Evolutionary conservation across 2,329 filamentous ascomycete species (phyloP).

Genomic region (Knufia petricola): DNA sequence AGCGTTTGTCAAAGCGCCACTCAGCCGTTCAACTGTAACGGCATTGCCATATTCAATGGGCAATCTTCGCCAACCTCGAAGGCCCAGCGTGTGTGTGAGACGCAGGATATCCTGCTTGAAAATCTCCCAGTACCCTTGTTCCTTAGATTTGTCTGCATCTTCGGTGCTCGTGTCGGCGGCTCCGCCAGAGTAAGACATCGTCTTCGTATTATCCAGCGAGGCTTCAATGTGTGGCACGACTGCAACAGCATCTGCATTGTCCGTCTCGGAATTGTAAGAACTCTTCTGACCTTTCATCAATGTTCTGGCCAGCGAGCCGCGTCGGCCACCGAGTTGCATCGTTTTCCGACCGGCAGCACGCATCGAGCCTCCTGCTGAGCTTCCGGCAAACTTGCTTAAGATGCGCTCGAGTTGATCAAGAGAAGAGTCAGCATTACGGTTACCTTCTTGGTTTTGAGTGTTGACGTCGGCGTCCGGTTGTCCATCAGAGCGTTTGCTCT

Average conservation of each 20-base stretch:
- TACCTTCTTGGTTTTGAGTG: neutral
- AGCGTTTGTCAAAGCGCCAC: constrained; percentile 89
- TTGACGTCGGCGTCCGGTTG: constrained; percentile 13
- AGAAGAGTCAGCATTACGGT: constrained; percentile 40
- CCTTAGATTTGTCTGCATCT: constrained; percentile 49
- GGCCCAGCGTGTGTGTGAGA: constrained; percentile 72
- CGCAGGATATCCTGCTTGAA: constrained; percentile 93
- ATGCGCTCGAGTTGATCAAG: constrained; percentile 76
- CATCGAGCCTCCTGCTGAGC: constrained; percentile 24
- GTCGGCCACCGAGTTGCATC: neutral
- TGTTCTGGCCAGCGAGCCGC: constrained; percentile 35
- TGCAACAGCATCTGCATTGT: constrained; percentile 66
- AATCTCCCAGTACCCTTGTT: constrained; percentile 65
- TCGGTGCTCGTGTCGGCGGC: constrained; percentile 37
- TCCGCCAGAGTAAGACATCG: constrained; percentile 63
- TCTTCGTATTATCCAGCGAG: constrained; percentile 80
- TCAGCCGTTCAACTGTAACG: constrained; percentile 44
- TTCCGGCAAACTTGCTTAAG: constrained; percentile 32
- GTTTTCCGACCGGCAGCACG: neutral
- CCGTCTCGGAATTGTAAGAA: constrained; percentile 68
- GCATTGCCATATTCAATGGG: constrained; percentile 40
- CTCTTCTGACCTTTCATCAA: constrained; percentile 19
- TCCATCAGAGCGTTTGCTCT: constrained; percentile 41
- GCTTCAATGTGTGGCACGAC: constrained; percentile 80
- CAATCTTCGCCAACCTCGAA: constrained; percentile 86